Conservation (phyloP, 768 basidiomycete genomes). For the Pholiota conissans region DNA sequence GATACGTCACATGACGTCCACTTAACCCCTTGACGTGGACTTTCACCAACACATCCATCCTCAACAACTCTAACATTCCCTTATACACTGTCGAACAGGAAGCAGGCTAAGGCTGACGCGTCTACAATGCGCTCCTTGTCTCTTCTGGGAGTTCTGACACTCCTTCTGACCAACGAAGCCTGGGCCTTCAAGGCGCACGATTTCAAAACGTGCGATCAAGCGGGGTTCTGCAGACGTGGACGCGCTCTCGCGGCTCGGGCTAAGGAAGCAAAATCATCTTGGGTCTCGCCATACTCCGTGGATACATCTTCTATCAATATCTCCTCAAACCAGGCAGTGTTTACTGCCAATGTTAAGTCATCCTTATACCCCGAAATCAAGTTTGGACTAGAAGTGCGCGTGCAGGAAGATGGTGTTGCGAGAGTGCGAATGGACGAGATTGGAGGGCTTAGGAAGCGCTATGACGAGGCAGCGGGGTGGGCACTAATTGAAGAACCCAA, state of each 20-base stretch:
- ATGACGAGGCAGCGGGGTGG: constrained; percentile 93
- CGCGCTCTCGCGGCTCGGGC: constrained; percentile 81
- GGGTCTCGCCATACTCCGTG: constrained; percentile 88
- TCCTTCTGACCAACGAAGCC: constrained; percentile 36
- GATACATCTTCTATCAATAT: constrained; percentile 55
- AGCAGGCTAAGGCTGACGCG: background rate
- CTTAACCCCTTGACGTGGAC: constrained; percentile 7
- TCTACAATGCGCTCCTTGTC: constrained; percentile 34
- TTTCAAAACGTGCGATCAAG: constrained; percentile 94
- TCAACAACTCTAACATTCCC: background rate
- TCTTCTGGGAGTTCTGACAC: constrained; percentile 34
- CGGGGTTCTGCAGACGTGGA: constrained; percentile 89
- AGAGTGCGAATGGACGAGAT: constrained; percentile 94
- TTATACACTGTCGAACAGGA: background rate
- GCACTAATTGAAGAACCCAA: constrained; percentile 75
- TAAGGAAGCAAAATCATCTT: constrained; percentile 51
- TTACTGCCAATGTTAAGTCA: constrained; percentile 78
- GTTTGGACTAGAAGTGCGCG: constrained; percentile 79
- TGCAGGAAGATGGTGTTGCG: constrained; percentile 87
- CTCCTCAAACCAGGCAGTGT: constrained; percentile 52
- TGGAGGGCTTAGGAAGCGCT: constrained; percentile 74
- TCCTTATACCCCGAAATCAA: constrained; percentile 81
- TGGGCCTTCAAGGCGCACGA: constrained; percentile 76
- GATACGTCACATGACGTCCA: background rate
- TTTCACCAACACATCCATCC: background rate